Conservation (phyloP, 2,329 filamentous ascomycete genomes). For the Fusarium verrucosum region DNA sequence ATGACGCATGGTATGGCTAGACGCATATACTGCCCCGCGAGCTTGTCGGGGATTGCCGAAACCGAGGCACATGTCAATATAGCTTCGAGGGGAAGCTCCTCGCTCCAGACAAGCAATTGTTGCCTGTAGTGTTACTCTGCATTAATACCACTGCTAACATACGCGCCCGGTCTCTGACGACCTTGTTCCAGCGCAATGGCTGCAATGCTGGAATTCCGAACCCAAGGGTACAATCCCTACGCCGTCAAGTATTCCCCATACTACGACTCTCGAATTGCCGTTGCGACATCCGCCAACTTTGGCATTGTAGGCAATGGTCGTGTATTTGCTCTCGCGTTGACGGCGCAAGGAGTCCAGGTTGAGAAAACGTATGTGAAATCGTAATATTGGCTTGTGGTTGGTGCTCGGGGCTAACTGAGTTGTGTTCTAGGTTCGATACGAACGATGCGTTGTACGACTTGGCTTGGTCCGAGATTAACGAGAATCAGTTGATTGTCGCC, state of each 20-base stretch:
- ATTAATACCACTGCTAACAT: slow-evolving; percentile 21
- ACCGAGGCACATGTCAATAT: slow-evolving; percentile 51
- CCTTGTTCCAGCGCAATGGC: slow-evolving; percentile 48
- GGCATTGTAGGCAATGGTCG: slow-evolving; percentile 96
- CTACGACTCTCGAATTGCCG: slow-evolving; percentile 92
- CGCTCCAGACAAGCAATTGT: slow-evolving; percentile 14
- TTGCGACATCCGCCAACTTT: slow-evolving; percentile 92
- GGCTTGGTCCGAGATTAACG: slow-evolving; percentile 94
- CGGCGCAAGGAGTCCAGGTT: slow-evolving; percentile 81
- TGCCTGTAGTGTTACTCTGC: slow-evolving; percentile 10
- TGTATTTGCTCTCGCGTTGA: slow-evolving; percentile 84
- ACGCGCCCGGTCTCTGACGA: slow-evolving; percentile 33
- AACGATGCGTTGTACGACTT: slow-evolving; percentile 97
- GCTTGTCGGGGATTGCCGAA: slow-evolving; percentile 45
- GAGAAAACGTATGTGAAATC: slow-evolving; percentile 76
- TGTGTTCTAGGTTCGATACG: slow-evolving; percentile 79
- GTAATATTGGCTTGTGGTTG: background rate
- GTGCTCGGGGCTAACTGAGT: background rate
- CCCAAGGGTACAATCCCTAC: slow-evolving; percentile 93
- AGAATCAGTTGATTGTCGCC: slow-evolving; percentile 89
- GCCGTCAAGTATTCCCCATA: slow-evolving; percentile 98
- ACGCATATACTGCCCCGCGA: slow-evolving; percentile 41
- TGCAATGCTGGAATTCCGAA: slow-evolving; percentile 92
- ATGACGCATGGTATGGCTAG: slow-evolving; percentile 31
- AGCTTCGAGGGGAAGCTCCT: slow-evolving; percentile 17